Evolutionary conservation across 441 rosid genomes (phyloP).

Genomic region (Sinapis alba): DNA sequence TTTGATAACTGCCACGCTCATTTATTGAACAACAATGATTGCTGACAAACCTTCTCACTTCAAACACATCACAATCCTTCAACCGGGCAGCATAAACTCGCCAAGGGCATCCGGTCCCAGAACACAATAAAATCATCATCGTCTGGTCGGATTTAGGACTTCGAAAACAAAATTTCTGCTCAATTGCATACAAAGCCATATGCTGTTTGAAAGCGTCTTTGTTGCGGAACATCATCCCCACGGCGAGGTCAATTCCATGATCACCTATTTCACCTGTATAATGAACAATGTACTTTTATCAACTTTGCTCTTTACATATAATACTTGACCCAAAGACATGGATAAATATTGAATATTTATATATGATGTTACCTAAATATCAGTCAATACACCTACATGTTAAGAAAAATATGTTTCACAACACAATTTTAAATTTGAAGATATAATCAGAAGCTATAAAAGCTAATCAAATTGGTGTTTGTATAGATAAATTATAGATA

Average conservation of each 20-base stretch:
- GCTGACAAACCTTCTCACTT: not conserved
- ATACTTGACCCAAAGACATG: too few relatives aligned
- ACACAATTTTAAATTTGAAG: too few relatives aligned
- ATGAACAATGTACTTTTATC: too few relatives aligned
- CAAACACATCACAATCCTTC: not conserved
- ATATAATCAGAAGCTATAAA: too few relatives aligned
- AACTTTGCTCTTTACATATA: too few relatives aligned
- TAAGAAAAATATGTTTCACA: too few relatives aligned
- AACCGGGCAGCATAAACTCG: not conserved
- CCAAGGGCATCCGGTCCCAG: not conserved
- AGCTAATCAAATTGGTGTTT: too few relatives aligned
- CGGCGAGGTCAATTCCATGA: not conserved
- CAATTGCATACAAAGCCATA: not conserved
- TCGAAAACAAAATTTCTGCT: not conserved
- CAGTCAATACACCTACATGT: too few relatives aligned
- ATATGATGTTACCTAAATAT: too few relatives aligned
- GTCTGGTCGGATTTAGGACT: not conserved
- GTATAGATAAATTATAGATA: too few relatives aligned
- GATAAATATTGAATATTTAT: too few relatives aligned
- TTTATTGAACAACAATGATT: not conserved
- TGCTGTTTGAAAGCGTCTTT: not conserved
- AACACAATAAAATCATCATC: not conserved
- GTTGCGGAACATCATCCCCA: not conserved
- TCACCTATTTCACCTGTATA: too few relatives aligned
- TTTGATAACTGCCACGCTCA: not conserved